phyloP scores from a whole-genome alignment of 2,329 filamentous ascomycete species.

The Didymella exigua region DNA sequence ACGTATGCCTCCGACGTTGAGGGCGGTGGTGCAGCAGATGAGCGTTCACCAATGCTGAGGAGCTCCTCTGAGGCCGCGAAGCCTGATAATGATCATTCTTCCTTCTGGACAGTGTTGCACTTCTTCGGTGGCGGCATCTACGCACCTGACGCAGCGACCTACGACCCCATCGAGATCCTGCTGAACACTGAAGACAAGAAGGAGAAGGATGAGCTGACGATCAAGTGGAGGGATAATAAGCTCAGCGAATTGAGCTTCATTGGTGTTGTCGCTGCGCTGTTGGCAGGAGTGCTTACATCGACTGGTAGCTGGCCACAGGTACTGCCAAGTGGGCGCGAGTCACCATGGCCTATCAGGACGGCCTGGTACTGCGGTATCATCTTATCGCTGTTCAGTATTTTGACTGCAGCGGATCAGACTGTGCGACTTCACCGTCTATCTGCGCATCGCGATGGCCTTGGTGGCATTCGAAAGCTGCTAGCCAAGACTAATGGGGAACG shows the following conservation, averaged over 20 bases:
- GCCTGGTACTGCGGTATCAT: conserved; percentile 54
- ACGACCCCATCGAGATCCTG: conserved; percentile 47
- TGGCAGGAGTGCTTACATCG: conserved; percentile 50
- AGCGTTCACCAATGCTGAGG: conserved; percentile 31
- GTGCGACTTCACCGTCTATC: conserved; percentile 52
- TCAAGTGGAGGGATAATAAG: conserved; percentile 49
- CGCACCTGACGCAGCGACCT: conserved; percentile 41
- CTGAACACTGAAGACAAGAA: conserved; percentile 43
- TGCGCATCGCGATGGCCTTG: conserved; percentile 48
- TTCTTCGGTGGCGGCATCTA: conserved; percentile 45
- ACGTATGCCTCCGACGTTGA: conserved; percentile 31
- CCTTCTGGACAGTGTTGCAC: conserved; percentile 23
- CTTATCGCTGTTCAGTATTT: conserved; percentile 58
- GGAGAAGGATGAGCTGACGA: conserved; percentile 46
- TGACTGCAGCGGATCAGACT: conserved; percentile 53
- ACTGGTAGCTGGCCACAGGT: conserved; percentile 54
- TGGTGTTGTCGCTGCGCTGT: conserved; percentile 43
- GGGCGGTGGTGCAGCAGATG: conserved; percentile 19
- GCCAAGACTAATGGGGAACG: conserved; percentile 31
- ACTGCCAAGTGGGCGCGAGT: conserved; percentile 43
- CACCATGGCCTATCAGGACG: conserved; percentile 51
- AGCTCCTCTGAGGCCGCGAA: conserved; percentile 18
- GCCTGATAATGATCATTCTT: conserved; percentile 7
- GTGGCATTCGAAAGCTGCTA: conserved; percentile 46
- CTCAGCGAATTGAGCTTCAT: conserved; percentile 52